These are phyloP conservation scores for Syzygium grande DNA, from an alignment of 345 rosid species.

Conservation along the genomic window DNA sequence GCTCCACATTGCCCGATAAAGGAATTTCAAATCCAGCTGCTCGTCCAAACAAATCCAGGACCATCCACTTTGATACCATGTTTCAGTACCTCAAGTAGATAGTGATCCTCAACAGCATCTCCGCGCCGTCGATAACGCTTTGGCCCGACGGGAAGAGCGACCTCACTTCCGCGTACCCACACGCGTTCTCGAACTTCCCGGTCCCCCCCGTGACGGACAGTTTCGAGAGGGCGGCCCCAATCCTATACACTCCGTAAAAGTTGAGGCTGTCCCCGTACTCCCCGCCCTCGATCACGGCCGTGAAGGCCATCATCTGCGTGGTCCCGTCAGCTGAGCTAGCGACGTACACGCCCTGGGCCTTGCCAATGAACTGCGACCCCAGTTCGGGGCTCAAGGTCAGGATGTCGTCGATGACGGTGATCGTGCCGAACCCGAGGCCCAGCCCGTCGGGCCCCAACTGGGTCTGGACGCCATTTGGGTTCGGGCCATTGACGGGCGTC, in stretches of 20 bases:
- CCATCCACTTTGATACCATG: too few species aligned
- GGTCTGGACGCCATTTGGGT: constrained; percentile 32
- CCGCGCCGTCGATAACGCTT: constrained; percentile 57
- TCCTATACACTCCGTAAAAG: constrained; percentile 73
- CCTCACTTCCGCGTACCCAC: constrained; percentile 61
- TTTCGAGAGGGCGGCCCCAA: constrained; percentile 64
- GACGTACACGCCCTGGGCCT: constrained; percentile 86
- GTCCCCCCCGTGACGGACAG: constrained; percentile 86
- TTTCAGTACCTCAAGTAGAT: constrained; percentile 43
- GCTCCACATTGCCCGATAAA: not conserved
- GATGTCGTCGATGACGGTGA: constrained; percentile 79
- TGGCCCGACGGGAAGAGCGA: constrained; percentile 72
- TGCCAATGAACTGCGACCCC: constrained; percentile 72
- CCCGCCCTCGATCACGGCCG: constrained; percentile 87
- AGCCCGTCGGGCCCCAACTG: constrained; percentile 85
- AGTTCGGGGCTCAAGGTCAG: constrained; percentile 70
- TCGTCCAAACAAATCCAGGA: not conserved
- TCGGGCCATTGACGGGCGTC: constrained; percentile 16
- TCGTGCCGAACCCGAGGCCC: constrained; percentile 82
- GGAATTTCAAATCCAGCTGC: not conserved
- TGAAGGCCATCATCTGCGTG: constrained; percentile 94
- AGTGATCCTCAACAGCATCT: constrained; percentile 55
- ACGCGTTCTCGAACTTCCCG: constrained; percentile 66
- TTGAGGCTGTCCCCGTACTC: constrained; percentile 87
- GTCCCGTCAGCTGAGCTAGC: constrained; percentile 81